Evolutionary conservation across 495 filamentous ascomycete species (phyloP).

Genomic region (Penicillium canariense): DNA sequence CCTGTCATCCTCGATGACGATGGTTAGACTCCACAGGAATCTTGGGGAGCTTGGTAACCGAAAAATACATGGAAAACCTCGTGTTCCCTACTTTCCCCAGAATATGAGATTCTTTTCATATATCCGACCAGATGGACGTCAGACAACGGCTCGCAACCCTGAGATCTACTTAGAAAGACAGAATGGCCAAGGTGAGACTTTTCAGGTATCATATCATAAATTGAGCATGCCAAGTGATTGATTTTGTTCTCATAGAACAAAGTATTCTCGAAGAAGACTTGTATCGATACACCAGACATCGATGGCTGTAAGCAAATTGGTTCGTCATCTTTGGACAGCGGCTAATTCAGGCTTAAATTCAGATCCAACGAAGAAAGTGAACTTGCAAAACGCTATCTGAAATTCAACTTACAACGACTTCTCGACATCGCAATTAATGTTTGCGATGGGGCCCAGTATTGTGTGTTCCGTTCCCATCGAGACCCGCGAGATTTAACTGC

Average conservation of each 20-base stretch:
- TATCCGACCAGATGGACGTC: constrained; percentile 1
- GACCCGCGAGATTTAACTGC: neutral
- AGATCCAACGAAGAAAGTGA: constrained; percentile 36
- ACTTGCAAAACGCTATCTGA: constrained; percentile 35
- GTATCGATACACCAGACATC: constrained; percentile 35
- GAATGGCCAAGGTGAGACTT: constrained; percentile 7
- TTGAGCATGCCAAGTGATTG: neutral
- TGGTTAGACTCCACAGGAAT: neutral
- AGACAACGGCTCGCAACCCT: neutral
- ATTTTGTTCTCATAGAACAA: neutral
- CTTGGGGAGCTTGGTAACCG: neutral
- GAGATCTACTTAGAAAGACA: constrained; percentile 9
- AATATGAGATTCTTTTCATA: constrained; percentile 10
- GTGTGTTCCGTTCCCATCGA: constrained; percentile 20
- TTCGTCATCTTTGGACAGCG: constrained; percentile 1
- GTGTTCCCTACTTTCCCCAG: neutral
- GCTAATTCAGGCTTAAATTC: constrained; percentile 11
- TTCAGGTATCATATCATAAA: neutral
- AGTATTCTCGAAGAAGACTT: constrained; percentile 27
- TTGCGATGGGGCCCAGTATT: constrained; percentile 29
- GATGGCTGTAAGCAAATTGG: constrained; percentile 33
- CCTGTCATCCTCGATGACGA: neutral
- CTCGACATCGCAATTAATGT: constrained; percentile 30
- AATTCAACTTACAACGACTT: constrained; percentile 37
- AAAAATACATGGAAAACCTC: neutral